A percentile compares a stretch with the other conserved stretches of the same genome.
Evolutionary conservation across 305 asterid species (phyloP).

Genomic region (Rubia tinctorum): DNA sequence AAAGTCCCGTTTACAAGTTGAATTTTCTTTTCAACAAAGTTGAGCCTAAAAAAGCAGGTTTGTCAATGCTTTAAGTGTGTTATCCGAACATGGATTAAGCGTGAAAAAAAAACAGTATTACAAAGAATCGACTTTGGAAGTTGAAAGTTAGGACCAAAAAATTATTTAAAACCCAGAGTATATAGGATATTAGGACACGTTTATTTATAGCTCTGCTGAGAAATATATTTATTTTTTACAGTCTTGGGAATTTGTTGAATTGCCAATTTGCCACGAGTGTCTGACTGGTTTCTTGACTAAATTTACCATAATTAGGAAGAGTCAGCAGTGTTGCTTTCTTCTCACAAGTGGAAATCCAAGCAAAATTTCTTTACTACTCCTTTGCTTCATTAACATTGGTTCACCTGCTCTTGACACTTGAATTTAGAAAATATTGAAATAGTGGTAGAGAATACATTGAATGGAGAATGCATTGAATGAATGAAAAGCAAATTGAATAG

Average conservation of each 20-base stretch:
- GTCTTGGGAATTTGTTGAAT: not conserved
- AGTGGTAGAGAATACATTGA: no score
- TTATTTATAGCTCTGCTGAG: not conserved
- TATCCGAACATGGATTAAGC: constrained; percentile 1
- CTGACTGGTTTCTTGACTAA: not conserved
- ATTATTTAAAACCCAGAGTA: not conserved
- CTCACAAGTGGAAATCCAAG: not conserved
- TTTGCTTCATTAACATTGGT: no score
- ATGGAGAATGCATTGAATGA: no score
- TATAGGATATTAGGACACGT: not conserved
- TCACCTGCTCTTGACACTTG: no score
- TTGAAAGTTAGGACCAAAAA: not conserved
- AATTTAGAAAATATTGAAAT: no score
- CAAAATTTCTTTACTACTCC: not conserved
- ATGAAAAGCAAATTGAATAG: no score
- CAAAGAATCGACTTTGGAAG: not conserved
- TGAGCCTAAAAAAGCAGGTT: not conserved
- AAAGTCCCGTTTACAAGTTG: constrained; percentile 9
- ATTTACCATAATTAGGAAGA: not conserved
- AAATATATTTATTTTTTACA: no score
- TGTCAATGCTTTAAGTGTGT: not conserved
- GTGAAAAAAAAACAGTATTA: not conserved
- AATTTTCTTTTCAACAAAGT: constrained; percentile 3
- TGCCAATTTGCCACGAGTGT: not conserved
- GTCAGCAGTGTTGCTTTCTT: constrained; percentile 2